Evolutionary conservation across 257 asterid genomes (phyloP).

Genomic region (Solanum bukasovii): DNA sequence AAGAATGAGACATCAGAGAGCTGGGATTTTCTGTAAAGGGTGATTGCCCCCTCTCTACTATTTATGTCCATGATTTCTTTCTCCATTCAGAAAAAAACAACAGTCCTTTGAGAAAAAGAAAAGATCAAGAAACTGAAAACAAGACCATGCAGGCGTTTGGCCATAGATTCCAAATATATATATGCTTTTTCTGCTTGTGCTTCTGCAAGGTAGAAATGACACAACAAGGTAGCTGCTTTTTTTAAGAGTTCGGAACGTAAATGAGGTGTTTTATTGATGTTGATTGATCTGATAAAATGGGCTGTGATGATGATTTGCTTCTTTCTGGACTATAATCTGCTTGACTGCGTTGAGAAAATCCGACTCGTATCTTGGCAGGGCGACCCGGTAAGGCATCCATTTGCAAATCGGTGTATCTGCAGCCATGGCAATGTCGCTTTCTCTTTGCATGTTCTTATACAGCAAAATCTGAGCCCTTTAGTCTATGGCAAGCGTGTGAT

Average conservation of each 20-base stretch:
- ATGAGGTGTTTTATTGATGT: not conserved
- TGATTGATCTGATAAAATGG: not conserved
- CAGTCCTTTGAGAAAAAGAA: not conserved
- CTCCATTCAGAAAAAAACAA: not conserved
- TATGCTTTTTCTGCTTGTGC: not conserved
- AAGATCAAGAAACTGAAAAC: not conserved
- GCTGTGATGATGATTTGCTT: not conserved
- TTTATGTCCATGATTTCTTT: not conserved
- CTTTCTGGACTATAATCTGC: not conserved
- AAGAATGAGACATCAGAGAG: not conserved
- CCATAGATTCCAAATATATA: not conserved
- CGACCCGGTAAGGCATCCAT: not conserved
- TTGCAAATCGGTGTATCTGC: not conserved
- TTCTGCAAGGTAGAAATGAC: not conserved
- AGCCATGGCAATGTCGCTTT: conserved; percentile 11
- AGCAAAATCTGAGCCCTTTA: conserved; percentile 6
- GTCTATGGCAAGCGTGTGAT: not conserved
- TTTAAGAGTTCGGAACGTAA: not conserved
- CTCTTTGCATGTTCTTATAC: not conserved
- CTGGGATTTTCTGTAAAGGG: not conserved
- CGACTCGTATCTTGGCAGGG: not conserved
- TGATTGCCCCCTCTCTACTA: not conserved
- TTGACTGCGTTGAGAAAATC: not conserved
- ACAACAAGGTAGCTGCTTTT: not conserved
- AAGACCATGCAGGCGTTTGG: not conserved